Evolutionary conservation across 139 green algal species (phyloP).

Genomic region (Chlamydomonas incerta): DNA sequence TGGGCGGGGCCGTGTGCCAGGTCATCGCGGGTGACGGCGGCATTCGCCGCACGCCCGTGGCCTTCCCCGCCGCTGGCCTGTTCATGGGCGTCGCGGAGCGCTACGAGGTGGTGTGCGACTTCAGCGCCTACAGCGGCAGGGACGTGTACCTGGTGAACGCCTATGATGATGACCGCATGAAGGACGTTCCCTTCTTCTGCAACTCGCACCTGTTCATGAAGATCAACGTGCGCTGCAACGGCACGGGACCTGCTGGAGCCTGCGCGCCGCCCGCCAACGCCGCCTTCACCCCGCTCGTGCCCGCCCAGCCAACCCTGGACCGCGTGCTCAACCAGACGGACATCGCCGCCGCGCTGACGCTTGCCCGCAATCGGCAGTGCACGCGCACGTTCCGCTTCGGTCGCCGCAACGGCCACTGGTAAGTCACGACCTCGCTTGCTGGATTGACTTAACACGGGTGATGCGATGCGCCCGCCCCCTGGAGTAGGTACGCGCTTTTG

Average conservation of each 20-base stretch:
- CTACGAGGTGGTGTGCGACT: constrained; percentile 25
- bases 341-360: not conserved
- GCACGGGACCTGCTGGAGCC: no score
- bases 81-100: constrained; percentile 29
- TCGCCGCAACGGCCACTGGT: not conserved
- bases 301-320: not conserved
- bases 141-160: not conserved
- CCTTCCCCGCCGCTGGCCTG: constrained; percentile 6
- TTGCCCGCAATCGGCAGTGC: not conserved
- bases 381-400: not conserved
- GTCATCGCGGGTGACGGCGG: constrained; percentile 10
- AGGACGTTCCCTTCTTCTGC: constrained; percentile 36
- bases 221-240: not conserved
- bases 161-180: not conserved
- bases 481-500: no score
- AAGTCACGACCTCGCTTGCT: not conserved
- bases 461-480: no score
- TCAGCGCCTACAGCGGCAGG: not conserved
- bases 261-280: not conserved
- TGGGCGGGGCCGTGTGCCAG: not conserved
- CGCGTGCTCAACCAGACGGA: not conserved
- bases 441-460: no score
- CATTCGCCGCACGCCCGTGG: not conserved
- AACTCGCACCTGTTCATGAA: constrained; percentile 5
- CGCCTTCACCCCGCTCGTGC: not conserved